Conservation (phyloP, 2,329 filamentous ascomycete species). For the Fusarium tricinctum region DNA sequence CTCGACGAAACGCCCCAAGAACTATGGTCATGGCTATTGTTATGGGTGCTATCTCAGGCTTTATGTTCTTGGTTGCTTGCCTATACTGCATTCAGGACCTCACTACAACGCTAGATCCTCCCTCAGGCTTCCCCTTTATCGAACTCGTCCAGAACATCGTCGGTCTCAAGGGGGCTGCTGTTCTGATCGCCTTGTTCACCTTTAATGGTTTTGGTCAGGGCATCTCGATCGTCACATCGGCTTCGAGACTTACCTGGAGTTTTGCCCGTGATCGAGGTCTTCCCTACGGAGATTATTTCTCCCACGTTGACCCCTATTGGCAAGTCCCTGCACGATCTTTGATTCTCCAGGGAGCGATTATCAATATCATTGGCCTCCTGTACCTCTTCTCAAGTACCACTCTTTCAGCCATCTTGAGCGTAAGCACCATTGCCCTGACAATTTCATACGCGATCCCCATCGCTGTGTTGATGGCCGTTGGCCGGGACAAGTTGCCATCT, state of each 20-base stretch:
- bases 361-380: constrained; percentile 63
- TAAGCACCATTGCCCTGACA: constrained; percentile 69
- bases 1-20: constrained; percentile 63
- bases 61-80: constrained; percentile 65
- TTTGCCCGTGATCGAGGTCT: constrained; percentile 66
- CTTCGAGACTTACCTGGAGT: constrained; percentile 66
- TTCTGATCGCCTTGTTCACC: constrained; percentile 65
- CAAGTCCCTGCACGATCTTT: constrained; percentile 66
- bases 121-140: constrained; percentile 62
- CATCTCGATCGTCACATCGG: constrained; percentile 64
- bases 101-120: constrained; percentile 56
- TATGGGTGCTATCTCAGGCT: constrained; percentile 61
- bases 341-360: constrained; percentile 62
- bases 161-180: constrained; percentile 56
- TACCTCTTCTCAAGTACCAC: constrained; percentile 68
- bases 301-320: constrained; percentile 61
- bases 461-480: constrained; percentile 60
- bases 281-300: constrained; percentile 61
- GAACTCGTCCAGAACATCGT: constrained; percentile 58
- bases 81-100: constrained; percentile 65
- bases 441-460: constrained; percentile 66
- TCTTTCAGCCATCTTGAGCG: constrained; percentile 66
- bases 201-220: constrained; percentile 69
- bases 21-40: constrained; percentile 66
- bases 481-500: constrained; percentile 65